Conservation (phyloP, 2,329 filamentous ascomycete genomes). For the Onygenales sp. region DNA sequence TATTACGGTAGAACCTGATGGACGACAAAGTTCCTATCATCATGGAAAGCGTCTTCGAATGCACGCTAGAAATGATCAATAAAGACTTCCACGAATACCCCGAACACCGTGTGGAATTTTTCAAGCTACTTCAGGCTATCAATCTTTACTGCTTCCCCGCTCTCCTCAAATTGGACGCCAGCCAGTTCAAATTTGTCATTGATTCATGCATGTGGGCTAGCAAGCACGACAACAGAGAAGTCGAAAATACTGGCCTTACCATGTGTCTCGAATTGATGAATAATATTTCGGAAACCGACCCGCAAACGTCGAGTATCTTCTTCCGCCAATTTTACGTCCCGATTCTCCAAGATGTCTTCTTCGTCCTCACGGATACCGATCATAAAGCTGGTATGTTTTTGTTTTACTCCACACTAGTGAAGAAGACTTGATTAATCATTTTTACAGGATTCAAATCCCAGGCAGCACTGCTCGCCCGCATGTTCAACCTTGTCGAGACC, state of each 20-base stretch:
- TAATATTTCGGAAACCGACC: constrained; percentile 90
- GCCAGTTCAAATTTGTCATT: constrained; percentile 98
- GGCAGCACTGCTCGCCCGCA: constrained; percentile 81
- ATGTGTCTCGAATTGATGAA: constrained; percentile 98
- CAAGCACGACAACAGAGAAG: constrained; percentile 98
- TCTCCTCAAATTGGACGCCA: constrained; percentile 83
- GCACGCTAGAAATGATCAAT: constrained; percentile 99
- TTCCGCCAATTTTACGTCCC: constrained; percentile 97
- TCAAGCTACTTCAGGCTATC: constrained; percentile 91
- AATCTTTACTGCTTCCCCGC: constrained; percentile 96
- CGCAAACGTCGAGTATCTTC: constrained; percentile 80
- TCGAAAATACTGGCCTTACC: constrained; percentile 89
- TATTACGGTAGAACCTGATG: constrained; percentile 64
- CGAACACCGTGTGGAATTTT: constrained; percentile 98
- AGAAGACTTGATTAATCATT: background rate
- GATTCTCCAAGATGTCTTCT: constrained; percentile 96
- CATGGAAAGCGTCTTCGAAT: constrained; percentile 98
- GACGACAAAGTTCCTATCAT: constrained; percentile 95
- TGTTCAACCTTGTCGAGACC: constrained; percentile 89
- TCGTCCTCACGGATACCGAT: constrained; percentile 92
- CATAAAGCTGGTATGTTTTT: constrained; percentile 68
- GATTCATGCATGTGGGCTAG: constrained; percentile 99
- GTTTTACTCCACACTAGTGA: background rate
- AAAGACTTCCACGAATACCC: constrained; percentile 99
- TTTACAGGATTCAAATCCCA: constrained; percentile 80